Evolutionary conservation across 2,329 filamentous ascomycete genomes (phyloP).

Genomic region (Pseudopithomyces chartarum): DNA sequence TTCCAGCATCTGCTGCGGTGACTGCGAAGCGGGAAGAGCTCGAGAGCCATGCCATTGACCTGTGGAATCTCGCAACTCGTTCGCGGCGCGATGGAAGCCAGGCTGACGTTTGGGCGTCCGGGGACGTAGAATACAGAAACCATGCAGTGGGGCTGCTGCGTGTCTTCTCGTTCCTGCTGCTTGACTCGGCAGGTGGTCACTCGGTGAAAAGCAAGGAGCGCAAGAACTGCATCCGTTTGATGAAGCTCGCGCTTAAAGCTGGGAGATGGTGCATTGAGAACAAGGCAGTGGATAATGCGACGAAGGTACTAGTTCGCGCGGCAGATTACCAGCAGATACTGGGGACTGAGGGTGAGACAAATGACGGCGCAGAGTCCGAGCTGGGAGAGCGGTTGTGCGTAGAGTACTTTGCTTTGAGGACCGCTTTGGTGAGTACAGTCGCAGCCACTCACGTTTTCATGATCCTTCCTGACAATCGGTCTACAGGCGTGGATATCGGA

Average conservation of each 20-base stretch:
- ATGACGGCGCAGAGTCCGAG: constrained; percentile 28
- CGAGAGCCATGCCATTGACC: constrained; percentile 59
- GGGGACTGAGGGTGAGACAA: constrained; percentile 18
- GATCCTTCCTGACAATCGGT: background rate
- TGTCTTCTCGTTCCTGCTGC: constrained; percentile 68
- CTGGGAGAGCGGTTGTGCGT: constrained; percentile 53
- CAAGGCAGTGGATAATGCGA: constrained; percentile 61
- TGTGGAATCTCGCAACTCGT: constrained; percentile 72
- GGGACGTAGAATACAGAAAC: constrained; percentile 24
- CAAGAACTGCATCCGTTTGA: constrained; percentile 57
- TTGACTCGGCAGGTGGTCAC: constrained; percentile 55
- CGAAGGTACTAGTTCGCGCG: constrained; percentile 67
- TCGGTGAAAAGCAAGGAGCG: constrained; percentile 21
- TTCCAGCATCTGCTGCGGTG: constrained; percentile 28
- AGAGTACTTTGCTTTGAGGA: constrained; percentile 70
- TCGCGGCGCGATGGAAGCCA: constrained; percentile 39
- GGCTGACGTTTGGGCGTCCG: constrained; percentile 36
- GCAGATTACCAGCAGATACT: constrained; percentile 55
- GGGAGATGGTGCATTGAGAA: constrained; percentile 67
- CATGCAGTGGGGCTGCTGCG: constrained; percentile 46
- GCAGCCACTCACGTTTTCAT: background rate
- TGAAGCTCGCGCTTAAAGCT: constrained; percentile 71
- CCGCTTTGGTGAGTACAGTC: constrained; percentile 62
- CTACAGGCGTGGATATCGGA: constrained; percentile 74
- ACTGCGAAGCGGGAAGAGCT: constrained; percentile 53